A percentile compares a stretch with the other conserved stretches of the same genome.
Conservation (phyloP, 495 filamentous ascomycete genomes). For the Penicillium ochrochloron region DNA sequence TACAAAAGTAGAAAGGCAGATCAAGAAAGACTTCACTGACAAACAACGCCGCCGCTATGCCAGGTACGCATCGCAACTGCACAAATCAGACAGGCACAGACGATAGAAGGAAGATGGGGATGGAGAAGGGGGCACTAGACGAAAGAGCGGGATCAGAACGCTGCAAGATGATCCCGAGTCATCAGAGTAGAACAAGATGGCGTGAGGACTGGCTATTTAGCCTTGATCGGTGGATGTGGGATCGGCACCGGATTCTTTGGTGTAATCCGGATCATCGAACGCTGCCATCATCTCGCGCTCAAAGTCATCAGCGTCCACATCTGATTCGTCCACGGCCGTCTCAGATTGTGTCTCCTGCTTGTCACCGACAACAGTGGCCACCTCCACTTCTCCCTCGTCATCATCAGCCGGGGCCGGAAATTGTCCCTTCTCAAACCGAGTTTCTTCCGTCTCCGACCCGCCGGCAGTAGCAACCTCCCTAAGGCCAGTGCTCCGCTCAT, state of each 20-base stretch:
- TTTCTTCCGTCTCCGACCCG: slow-evolving; percentile 26
- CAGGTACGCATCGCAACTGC: slow-evolving; percentile 37
- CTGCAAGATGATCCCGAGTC: background rate
- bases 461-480: slow-evolving; percentile 52
- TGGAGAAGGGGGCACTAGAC: background rate
- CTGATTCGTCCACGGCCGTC: slow-evolving; percentile 25
- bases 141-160: background rate
- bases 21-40: slow-evolving; percentile 19
- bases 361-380: slow-evolving; percentile 20
- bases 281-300: slow-evolving; percentile 71
- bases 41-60: slow-evolving; percentile 55
- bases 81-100: slow-evolving; percentile 17
- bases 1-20: background rate
- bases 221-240: background rate
- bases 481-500: slow-evolving; percentile 51
- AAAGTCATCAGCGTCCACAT: slow-evolving; percentile 63
- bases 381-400: slow-evolving; percentile 39
- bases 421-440: slow-evolving; percentile 24
- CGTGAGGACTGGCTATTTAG: background rate
- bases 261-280: slow-evolving; percentile 57
- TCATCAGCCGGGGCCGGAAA: slow-evolving; percentile 48
- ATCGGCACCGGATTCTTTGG: slow-evolving; percentile 38
- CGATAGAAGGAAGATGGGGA: slow-evolving; percentile 5
- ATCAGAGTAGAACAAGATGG: background rate
- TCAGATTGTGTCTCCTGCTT: slow-evolving; percentile 15